Evolutionary conservation across 2,329 filamentous ascomycete genomes (phyloP), one percentile per base, ranked within the genome.

Genomic region (Arthrobotrys conoides): DNA sequence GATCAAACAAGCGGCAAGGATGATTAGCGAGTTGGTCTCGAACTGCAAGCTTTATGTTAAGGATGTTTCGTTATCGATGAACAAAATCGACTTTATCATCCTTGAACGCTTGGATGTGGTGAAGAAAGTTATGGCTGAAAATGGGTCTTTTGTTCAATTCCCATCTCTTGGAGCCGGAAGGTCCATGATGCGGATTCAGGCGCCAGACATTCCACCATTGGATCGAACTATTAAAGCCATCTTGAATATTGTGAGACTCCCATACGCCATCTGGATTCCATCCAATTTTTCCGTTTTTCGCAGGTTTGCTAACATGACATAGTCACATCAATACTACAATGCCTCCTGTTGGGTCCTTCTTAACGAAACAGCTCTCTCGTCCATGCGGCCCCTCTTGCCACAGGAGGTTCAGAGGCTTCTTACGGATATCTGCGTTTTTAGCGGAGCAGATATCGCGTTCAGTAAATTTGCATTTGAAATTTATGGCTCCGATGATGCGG

Each of bases 41-140:
- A 72, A 71, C 66, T 73, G 76, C 64, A 80, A 81, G 48, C 53
- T 94, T 44, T 94, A 91, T 82, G 91, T 97, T 83, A 99, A 99
- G 85, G 94, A 97, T 83, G 93, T 97, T 51, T 90, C 92, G 80
- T 92, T 99, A 76, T 92, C 94, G 59, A 89, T 93, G 36, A 92
- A 92, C 84, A 99, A 99, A 86, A 93, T 98, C 80, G 96, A 99
- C 85, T 96, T 92, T 84, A 95, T 99, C 82, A 85, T 99, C 75
- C 90, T 98, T 41, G 92, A 92, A 82, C 92, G 96, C 27, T 88
- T 98, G 82, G 95, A 98, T 85, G 98, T 98, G 85, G 93, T 99
- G 75, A 93, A 94, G 83, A 97, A 97, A 87, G 97, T 99, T 81
- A 95, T 97, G 85, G 96, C 99, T 84, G 92, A 92, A 71, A 98